Evolutionary conservation across 2,329 filamentous ascomycete species (phyloP), one percentile per base, ranked within the genome.

Genomic region (Aureobasidium sp.): DNA sequence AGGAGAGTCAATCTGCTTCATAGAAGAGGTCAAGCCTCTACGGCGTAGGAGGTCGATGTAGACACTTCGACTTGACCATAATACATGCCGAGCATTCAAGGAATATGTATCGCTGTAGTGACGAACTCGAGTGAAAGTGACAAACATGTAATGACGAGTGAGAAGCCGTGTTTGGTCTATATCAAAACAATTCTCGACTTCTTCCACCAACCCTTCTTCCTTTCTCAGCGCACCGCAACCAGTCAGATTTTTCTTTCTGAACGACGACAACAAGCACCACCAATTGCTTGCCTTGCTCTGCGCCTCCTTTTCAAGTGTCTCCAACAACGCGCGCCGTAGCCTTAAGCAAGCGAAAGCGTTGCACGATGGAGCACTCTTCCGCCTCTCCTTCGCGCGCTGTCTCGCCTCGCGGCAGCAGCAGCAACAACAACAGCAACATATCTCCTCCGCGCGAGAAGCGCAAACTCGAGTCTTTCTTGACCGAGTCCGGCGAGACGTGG

Each of bases 301-400:
- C 45, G 30, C 16, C 45, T 25, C 25, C 36, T 13, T 13, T 13
- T 11, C 15, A 5, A 49, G 57, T 36, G 34, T 36, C 32, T 32
- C 57, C 36, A 59, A 32, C 42, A 47, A 25, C 21, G 44, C 55
- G 50, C 55, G 45, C 44, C 39, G 55, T 59, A 59, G 55, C 55
- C 55, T 59, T 49, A n/a, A 59, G 25, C 27, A 59, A 59, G 57
- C 57, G 57, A 50, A 59, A 59, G 44, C 36, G 45, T 59, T 48
- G 57, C 45, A 42, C 32, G 27, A 59, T 59, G 57, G 57, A 49
- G 25, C 32, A 50, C 54, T 58, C 54, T 37, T 21, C 42, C 45
- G n/a, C 57, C 27, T 49, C 44, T 34, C 29, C 27, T n/a, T 49
- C 57, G 30, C 36, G 45, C 41, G 44, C 54, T 58, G 30, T 32